A percentile compares a stretch with the other conserved stretches of the same genome.
These are phyloP conservation scores for Carex littledalei DNA, from an alignment of 176 grass and related monocot species.

Conservation along the genomic window DNA sequence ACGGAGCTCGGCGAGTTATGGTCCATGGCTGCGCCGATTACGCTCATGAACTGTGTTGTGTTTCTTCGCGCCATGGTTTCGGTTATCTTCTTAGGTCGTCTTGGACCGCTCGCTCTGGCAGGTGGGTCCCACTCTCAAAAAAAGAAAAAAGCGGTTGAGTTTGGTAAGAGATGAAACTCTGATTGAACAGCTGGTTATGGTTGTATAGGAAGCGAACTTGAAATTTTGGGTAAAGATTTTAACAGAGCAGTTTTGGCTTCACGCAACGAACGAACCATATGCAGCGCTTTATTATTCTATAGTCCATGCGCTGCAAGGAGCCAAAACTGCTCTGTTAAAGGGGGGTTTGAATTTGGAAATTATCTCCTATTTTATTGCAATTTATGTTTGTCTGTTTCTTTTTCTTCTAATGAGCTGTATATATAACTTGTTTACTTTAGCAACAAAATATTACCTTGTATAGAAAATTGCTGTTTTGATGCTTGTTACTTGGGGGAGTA, in stretches of 20 bases:
- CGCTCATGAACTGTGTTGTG: constrained; percentile 80
- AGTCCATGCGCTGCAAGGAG: no score
- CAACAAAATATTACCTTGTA: not conserved
- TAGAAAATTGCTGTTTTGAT: not conserved
- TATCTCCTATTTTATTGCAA: not conserved
- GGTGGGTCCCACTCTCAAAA: constrained; percentile 56
- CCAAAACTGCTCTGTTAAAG: no score
- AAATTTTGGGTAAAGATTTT: no score
- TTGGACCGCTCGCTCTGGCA: constrained; percentile 76
- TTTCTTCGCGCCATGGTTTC: constrained; percentile 96
- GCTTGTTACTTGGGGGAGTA: not conserved
- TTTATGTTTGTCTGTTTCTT: not conserved
- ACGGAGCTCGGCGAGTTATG: constrained; percentile 64
- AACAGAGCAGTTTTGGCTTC: no score
- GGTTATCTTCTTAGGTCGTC: constrained; percentile 75
- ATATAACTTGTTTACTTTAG: no score
- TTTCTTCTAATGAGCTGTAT: not conserved
- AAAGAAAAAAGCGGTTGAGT: not conserved
- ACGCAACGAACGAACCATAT: no score
- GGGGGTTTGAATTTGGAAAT: not conserved
- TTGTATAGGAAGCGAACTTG: not conserved
- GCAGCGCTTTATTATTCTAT: no score
- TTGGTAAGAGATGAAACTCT: not conserved
- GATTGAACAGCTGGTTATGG: not conserved
- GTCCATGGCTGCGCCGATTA: constrained; percentile 72